Conservation (phyloP, 176 grass and related monocot species). For the Dendrocalamus sinicus region DNA sequence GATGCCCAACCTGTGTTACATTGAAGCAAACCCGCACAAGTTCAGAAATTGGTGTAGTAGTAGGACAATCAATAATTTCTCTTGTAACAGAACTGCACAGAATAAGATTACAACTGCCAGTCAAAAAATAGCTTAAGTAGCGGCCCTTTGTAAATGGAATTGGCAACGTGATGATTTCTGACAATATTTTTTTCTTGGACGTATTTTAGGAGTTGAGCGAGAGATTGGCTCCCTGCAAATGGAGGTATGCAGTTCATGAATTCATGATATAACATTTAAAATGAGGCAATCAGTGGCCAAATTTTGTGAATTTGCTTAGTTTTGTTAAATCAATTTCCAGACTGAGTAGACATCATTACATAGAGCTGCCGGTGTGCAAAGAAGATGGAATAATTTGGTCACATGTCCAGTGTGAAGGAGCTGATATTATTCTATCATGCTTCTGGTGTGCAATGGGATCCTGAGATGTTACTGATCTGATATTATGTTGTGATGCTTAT, state of each 20-base stretch:
- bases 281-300: neutral
- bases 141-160: conserved; percentile 13
- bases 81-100: neutral
- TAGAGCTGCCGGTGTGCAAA: neutral
- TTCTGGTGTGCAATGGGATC: neutral
- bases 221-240: conserved; percentile 94
- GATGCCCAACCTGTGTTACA: neutral
- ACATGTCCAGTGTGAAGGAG: neutral
- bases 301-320: neutral
- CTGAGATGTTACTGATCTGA: neutral
- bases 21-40: neutral
- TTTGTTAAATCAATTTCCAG: neutral
- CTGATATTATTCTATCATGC: conserved; percentile 8
- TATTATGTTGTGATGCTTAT: neutral
- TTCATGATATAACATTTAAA: neutral
- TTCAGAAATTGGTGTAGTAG: conserved; percentile 1
- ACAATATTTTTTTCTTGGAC: conserved; percentile 9
- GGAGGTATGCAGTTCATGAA: conserved; percentile 60
- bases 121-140: neutral
- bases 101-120: neutral
- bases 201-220: conserved; percentile 76
- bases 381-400: neutral
- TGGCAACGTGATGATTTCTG: conserved; percentile 33
- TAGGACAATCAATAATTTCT: neutral
- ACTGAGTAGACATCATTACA: neutral